Base-by-base conservation (phyloP, 2,329 filamentous ascomycete genomes). In the Diaporthe sp. region DNA sequence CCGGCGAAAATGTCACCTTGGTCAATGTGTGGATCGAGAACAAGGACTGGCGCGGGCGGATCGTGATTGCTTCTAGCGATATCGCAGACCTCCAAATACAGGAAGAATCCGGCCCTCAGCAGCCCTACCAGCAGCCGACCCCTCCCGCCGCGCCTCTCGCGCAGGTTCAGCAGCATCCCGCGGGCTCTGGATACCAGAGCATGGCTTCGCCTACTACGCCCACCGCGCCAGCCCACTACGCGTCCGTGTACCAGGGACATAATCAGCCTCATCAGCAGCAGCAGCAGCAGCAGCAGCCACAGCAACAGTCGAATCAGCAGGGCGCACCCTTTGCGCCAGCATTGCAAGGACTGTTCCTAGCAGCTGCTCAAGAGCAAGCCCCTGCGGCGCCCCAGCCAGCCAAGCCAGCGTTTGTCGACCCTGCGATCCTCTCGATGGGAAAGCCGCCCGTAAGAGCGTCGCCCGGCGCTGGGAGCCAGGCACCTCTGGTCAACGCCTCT, bases 351-450 rank as follows among this genome's bases (percentile, higher is more conserved):
- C 78, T 39, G 74, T 78, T 31, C 68, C 73, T 79, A 79, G 77
- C 73, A 65, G 57, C 80, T 74, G 72, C 79, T 57, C 75, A 81
- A 31, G 79, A 81, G 19, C 78, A 83, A 22, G 72, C 78, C 7
- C 74, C 82, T 28, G 22, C 57, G 31, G 75, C 80, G 25, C 60
- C 72, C 71, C 82, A 80, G 51, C 79, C 80, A 60, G 76, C 79
- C 71, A 82, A 85, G 77, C 79, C 85, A 42, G 80, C 87, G 0
- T 95, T 97, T 80, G 89, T 93, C n/a, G 95, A 97, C 80, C 95
- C 95, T 15, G 95, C 95, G 4, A 97, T 97, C 73, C 82, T 97
- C 61, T 95, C 94, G 81, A 90, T 94, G 68, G 87, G 87, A 31
- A 86, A 86, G 62, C 85, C 84, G 5, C 85, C 87, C 1, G 81